phyloP scores from a whole-genome alignment of 345 rosid genomes.

The Euphorbia peplus region DNA sequence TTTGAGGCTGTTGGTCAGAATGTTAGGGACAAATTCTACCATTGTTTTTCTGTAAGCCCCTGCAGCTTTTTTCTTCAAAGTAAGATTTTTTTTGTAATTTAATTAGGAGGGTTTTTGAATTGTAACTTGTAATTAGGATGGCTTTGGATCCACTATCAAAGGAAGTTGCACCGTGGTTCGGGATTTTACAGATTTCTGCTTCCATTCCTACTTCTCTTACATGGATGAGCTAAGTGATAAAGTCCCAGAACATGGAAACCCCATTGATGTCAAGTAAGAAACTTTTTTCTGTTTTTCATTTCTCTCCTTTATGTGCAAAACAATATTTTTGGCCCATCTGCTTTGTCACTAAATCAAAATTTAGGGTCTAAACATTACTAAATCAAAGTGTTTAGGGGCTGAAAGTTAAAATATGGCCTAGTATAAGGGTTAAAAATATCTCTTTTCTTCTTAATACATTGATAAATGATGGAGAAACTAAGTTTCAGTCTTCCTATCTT shows the following conservation, averaged over 20 bases:
- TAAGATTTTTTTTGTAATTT: not conserved
- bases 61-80: not conserved
- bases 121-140: conserved; percentile 45
- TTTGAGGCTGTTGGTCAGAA: conserved; percentile 67
- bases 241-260: conserved; percentile 46
- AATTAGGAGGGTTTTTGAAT: not conserved
- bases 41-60: conserved; percentile 52
- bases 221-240: conserved; percentile 79
- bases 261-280: conserved; percentile 54
- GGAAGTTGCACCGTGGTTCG: conserved; percentile 68
- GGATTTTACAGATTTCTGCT: conserved; percentile 82
- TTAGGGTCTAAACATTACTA: no score
- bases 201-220: conserved; percentile 82
- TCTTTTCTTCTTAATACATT: not conserved
- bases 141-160: conserved; percentile 53
- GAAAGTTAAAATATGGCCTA: no score
- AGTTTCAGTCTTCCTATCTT: not conserved
- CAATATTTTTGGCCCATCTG: not conserved
- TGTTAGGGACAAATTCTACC: conserved; percentile 62
- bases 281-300: conserved; percentile 1
- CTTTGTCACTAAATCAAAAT: no score
- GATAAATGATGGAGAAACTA: not conserved
- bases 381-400: no score
- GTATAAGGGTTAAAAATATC: not conserved
- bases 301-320: not conserved